Evolutionary conservation across 2,329 filamentous ascomycete species (phyloP).

Genomic region (Fusarium heterosporum): DNA sequence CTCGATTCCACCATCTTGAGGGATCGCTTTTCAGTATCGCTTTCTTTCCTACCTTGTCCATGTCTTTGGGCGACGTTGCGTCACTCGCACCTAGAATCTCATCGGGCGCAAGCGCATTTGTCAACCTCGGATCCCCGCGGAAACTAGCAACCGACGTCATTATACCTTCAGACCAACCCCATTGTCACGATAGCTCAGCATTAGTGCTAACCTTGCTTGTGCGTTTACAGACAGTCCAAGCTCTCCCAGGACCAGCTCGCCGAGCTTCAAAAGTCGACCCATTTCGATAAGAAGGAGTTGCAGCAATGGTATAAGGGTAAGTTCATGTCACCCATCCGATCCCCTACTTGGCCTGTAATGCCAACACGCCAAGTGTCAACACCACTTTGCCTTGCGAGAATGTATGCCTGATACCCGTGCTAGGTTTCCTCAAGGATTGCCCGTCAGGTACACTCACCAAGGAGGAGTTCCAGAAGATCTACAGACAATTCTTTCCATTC

Average conservation of each 20-base stretch:
- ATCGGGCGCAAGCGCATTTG: conserved; percentile 39
- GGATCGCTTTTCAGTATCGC: neutral
- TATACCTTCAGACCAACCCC: conserved; percentile 22
- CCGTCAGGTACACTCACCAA: conserved; percentile 97
- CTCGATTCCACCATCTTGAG: neutral
- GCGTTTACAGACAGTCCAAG: conserved; percentile 85
- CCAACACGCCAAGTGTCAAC: neutral
- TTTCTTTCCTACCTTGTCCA: neutral
- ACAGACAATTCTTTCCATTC: conserved; percentile 99
- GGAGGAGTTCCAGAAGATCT: conserved; percentile 99
- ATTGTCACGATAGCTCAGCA: conserved; percentile 20
- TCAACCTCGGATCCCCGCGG: conserved; percentile 36
- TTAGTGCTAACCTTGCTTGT: conserved; percentile 43
- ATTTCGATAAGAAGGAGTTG: conserved; percentile 99
- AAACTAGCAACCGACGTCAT: conserved; percentile 44
- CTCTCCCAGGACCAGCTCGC: conserved; percentile 95
- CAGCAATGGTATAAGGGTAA: conserved; percentile 99
- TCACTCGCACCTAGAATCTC: conserved; percentile 29
- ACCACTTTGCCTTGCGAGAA: conserved; percentile 1
- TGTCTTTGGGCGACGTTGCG: conserved; percentile 14
- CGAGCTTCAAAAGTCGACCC: conserved; percentile 95
- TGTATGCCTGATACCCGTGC: conserved; percentile 29
- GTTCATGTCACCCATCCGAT: conserved; percentile 44
- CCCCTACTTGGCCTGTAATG: conserved; percentile 4
- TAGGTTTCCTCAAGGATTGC: conserved; percentile 98